A percentile compares a stretch with the other conserved stretches of the same genome.
Conservation (phyloP, 495 filamentous ascomycete species). For the Amphirosellinia nigrospora region DNA sequence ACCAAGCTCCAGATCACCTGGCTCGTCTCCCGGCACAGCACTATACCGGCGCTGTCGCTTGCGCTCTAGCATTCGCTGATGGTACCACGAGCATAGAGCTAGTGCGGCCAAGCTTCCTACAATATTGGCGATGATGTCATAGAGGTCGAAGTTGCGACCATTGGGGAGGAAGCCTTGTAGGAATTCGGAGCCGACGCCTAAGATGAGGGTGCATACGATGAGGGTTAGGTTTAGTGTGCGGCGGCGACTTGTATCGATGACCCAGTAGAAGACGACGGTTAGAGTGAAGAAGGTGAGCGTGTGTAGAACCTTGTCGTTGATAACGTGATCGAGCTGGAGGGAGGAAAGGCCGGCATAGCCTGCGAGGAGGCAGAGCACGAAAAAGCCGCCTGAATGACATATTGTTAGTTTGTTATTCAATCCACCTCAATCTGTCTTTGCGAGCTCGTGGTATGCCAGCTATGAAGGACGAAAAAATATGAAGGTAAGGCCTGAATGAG, state of each 20-base stretch:
- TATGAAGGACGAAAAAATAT: neutral
- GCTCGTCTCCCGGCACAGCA: conserved; percentile 60
- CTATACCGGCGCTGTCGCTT: conserved; percentile 78
- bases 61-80: conserved; percentile 92
- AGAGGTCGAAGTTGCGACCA: conserved; percentile 79
- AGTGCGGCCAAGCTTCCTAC: conserved; percentile 76
- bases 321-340: conserved; percentile 56
- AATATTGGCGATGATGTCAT: conserved; percentile 87
- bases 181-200: conserved; percentile 85
- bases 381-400: conserved; percentile 67
- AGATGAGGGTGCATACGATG: conserved; percentile 72
- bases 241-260: conserved; percentile 85
- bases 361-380: conserved; percentile 74
- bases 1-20: conserved; percentile 60
- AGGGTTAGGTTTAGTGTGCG: conserved; percentile 85
- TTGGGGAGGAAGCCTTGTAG: conserved; percentile 83
- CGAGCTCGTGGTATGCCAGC: neutral
- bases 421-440: neutral
- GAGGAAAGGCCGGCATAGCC: conserved; percentile 77
- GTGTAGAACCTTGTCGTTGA: conserved; percentile 92
- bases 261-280: conserved; percentile 93
- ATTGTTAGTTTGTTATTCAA: conserved; percentile 20
- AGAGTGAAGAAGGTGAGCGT: conserved; percentile 87
- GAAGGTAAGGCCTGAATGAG: conserved; percentile 6
- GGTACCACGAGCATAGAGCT: conserved; percentile 84